Conservation (phyloP, 345 rosid genomes). For the Isatis tinctoria region DNA sequence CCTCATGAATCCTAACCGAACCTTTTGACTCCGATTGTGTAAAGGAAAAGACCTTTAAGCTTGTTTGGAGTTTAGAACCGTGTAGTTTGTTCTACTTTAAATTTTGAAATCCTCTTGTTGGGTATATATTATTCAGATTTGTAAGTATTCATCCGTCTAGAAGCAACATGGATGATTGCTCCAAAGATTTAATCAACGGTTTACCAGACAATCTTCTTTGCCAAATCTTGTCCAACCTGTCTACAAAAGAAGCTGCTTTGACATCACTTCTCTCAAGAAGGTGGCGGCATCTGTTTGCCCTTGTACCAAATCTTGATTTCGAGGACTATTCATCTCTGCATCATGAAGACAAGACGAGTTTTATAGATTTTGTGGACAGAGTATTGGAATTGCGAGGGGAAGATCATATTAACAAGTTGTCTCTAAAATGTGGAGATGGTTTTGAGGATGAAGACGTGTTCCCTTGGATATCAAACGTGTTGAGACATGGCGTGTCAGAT, state of each 20-base stretch:
- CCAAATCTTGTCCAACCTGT: constrained; percentile 23
- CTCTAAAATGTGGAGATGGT: constrained; percentile 31
- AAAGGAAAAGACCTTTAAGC: background rate
- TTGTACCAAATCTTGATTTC: constrained; percentile 25
- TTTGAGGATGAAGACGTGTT: constrained; percentile 22
- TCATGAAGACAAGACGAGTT: constrained; percentile 2
- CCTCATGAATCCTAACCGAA: background rate
- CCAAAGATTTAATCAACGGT: constrained; percentile 5
- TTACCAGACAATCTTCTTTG: constrained; percentile 30
- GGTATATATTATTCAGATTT: constrained; percentile 7
- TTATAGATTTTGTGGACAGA: constrained; percentile 30
- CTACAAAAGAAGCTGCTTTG: constrained; percentile 30
- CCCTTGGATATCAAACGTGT: constrained; percentile 26
- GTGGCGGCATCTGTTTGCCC: constrained; percentile 22
- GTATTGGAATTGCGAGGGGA: constrained; percentile 16
- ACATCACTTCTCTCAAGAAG: constrained; percentile 29
- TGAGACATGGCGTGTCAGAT: constrained; percentile 26
- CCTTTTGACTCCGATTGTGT: too few relatives aligned
- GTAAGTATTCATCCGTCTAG: constrained; percentile 1
- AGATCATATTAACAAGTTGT: constrained; percentile 20
- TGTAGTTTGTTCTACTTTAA: too few relatives aligned
- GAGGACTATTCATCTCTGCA: background rate
- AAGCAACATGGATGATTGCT: constrained; percentile 1
- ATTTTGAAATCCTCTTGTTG: constrained; percentile 6
- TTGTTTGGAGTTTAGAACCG: constrained; percentile 9